Percentiles rank a stretch among this genome's conserved stretches.
Conservation (phyloP, 768 basidiomycete genomes). For the Pulveroboletus sp. region DNA sequence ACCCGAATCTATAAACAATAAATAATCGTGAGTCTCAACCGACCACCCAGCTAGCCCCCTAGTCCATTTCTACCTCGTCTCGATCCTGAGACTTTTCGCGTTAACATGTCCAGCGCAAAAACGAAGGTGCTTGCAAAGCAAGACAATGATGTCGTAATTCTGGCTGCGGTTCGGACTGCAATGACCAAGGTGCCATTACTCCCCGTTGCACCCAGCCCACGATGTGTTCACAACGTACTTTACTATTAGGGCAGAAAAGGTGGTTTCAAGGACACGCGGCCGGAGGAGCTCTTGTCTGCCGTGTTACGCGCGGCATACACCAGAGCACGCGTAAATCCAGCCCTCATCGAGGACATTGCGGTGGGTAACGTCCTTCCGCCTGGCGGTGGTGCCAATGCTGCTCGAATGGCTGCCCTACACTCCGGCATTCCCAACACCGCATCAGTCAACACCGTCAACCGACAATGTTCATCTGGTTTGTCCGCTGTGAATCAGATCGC, state of each 20-base stretch:
- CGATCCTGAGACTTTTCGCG: slow-evolving; percentile 1
- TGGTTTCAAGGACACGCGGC: slow-evolving; percentile 86
- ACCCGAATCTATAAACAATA: slow-evolving; percentile 14
- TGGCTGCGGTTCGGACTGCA: slow-evolving; percentile 84
- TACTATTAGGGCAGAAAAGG: slow-evolving; percentile 78
- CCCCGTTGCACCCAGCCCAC: background rate
- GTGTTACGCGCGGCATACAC: slow-evolving; percentile 73
- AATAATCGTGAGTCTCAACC: background rate
- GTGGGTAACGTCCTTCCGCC: slow-evolving; percentile 89
- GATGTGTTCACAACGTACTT: slow-evolving; percentile 4
- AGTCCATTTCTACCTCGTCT: background rate
- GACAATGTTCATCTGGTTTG: slow-evolving; percentile 87
- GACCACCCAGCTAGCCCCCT: background rate
- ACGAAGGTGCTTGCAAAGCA: slow-evolving; percentile 63
- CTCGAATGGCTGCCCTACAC: slow-evolving; percentile 83
- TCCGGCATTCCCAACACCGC: slow-evolving; percentile 79
- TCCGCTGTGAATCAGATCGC: slow-evolving; percentile 81
- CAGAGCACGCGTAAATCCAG: slow-evolving; percentile 67
- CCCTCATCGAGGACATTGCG: slow-evolving; percentile 76
- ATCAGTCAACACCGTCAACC: slow-evolving; percentile 78
- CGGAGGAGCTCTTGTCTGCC: slow-evolving; percentile 75
- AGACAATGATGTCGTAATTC: slow-evolving; percentile 88
- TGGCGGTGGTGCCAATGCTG: slow-evolving; percentile 74
- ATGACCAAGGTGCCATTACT: slow-evolving; percentile 69
- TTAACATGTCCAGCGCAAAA: slow-evolving; percentile 39